phyloP scores from a whole-genome alignment of 306 rosid species.

The Quercus wislizeni region DNA sequence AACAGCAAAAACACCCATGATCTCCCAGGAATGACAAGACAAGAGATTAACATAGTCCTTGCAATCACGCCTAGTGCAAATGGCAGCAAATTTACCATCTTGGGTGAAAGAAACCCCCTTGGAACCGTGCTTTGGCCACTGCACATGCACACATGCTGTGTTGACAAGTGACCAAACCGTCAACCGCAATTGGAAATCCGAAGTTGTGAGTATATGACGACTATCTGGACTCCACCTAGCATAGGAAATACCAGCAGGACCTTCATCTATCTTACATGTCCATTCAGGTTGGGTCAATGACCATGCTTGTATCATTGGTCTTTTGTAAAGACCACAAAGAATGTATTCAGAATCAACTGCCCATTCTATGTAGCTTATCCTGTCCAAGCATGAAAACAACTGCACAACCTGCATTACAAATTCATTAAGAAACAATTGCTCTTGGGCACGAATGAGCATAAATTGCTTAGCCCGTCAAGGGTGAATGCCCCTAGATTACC shows the following conservation, averaged over 20 bases:
- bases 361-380: slow-evolving; percentile 98
- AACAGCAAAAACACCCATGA: slow-evolving; percentile 84
- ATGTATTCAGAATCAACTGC: slow-evolving; percentile 95
- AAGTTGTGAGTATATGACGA: slow-evolving; percentile 93
- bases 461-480: too few species aligned
- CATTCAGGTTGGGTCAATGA: slow-evolving; percentile 94
- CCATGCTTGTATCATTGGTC: slow-evolving; percentile 99
- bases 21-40: slow-evolving; percentile 95
- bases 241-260: slow-evolving; percentile 93
- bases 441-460: too few species aligned
- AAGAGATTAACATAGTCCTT: slow-evolving; percentile 84
- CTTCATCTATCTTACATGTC: slow-evolving; percentile 99
- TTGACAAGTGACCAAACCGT: slow-evolving; percentile 94
- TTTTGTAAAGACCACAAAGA: slow-evolving; percentile 91
- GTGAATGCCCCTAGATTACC: too few species aligned
- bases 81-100: slow-evolving; percentile 92
- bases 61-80: slow-evolving; percentile 95
- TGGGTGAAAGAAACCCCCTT: slow-evolving; percentile 90
- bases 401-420: slow-evolving; percentile 80
- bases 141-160: slow-evolving; percentile 95
- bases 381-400: slow-evolving; percentile 97
- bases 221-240: slow-evolving; percentile 99
- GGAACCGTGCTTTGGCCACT: slow-evolving; percentile 92
- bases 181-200: slow-evolving; percentile 90
- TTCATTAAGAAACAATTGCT: too few species aligned